Conservation (phyloP, 192 early-diverging fungal species). For the Coemansia sp. region DNA sequence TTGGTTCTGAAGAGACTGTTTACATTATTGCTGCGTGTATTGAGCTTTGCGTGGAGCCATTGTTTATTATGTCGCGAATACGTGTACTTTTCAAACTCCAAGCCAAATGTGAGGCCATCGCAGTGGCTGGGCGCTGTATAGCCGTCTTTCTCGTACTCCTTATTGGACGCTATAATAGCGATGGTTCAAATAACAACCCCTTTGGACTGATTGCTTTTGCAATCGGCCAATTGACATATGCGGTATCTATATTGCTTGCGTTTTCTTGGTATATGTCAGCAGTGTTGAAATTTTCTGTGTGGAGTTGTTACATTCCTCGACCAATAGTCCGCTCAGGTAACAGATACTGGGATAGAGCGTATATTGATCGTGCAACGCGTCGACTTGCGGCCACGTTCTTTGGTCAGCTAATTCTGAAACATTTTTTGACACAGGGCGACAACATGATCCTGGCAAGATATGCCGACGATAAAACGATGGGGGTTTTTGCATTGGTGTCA, state of each 20-base stretch:
- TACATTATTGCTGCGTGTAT: slow-evolving; percentile 76
- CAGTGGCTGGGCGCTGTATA: slow-evolving; percentile 72
- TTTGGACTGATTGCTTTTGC: slow-evolving; percentile 79
- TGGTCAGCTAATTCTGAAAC: slow-evolving; percentile 88
- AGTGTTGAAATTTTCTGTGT: slow-evolving; percentile 42
- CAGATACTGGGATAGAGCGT: slow-evolving; percentile 11
- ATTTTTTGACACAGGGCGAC: slow-evolving; percentile 95
- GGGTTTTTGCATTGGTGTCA: slow-evolving; percentile 80
- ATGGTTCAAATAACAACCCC: slow-evolving; percentile 29
- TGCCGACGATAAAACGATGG: slow-evolving; percentile 62
- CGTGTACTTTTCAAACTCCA: slow-evolving; percentile 75
- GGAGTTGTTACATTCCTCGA: slow-evolving; percentile 35
- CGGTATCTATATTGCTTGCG: slow-evolving; percentile 59
- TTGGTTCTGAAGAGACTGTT: slow-evolving; percentile 33
- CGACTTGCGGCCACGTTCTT: slow-evolving; percentile 75
- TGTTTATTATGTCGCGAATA: slow-evolving; percentile 74
- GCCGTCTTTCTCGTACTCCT: slow-evolving; percentile 66
- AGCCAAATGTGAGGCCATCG: slow-evolving; percentile 80
- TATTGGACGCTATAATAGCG: slow-evolving; percentile 35
- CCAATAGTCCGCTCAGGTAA: not conserved
- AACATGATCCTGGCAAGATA: slow-evolving; percentile 80
- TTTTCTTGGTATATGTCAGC: slow-evolving; percentile 58
- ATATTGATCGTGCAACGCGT: slow-evolving; percentile 64
- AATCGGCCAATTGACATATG: slow-evolving; percentile 75
- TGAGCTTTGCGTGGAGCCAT: slow-evolving; percentile 84